Evolutionary conservation across 495 filamentous ascomycete genomes (phyloP), one percentile per base, ranked within the genome.

Genomic region (Talaromyces trachyspermus): DNA sequence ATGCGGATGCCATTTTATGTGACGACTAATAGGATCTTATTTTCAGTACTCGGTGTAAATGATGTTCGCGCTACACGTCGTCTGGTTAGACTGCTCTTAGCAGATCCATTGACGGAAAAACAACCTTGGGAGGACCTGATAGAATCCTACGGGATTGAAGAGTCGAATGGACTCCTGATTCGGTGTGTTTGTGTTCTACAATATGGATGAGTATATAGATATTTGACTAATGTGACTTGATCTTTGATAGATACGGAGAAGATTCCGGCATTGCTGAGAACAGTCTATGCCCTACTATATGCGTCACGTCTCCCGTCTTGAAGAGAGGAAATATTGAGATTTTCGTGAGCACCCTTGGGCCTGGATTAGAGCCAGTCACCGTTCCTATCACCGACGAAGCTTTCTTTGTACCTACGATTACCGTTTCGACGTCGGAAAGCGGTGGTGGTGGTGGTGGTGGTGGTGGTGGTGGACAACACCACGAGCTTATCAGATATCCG

Each of bases 321-420:
- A 78, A 80, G 52, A 72, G 74, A 9, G 74, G 83, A 39, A 82
- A 84, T 46, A 54, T 95, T 10, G 90, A 96, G 62, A 73, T 97
- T 17, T 66, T 97, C 5, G 64, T 95, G n/a, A 78, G 81, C 23
- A 74, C 68, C 11, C 59, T 81, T 12, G 66, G 71, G 27, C 63
- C 71, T 3, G 62, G 64, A 22, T 54, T 59, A 10, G 63, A 65
- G 9, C 52, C 57, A 10, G 59, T 59, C 4, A 64, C 69, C 22
- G 69, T 76, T 18, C 79, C 85, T 19, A 68, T 80, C 8, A 63
- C 65, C 7, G 63, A 63, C 12, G 69, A 74, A 22, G 69, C 63
- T 12, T 71, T 87, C 29, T 76, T 95, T 8, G 81, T 85, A 29
- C 89, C 89, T 3, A 78, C 76, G 2, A 75, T 92, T 27, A 80